Base-by-base conservation (phyloP, 2,329 filamentous ascomycete genomes). In the Aspergillus versicolor region DNA sequence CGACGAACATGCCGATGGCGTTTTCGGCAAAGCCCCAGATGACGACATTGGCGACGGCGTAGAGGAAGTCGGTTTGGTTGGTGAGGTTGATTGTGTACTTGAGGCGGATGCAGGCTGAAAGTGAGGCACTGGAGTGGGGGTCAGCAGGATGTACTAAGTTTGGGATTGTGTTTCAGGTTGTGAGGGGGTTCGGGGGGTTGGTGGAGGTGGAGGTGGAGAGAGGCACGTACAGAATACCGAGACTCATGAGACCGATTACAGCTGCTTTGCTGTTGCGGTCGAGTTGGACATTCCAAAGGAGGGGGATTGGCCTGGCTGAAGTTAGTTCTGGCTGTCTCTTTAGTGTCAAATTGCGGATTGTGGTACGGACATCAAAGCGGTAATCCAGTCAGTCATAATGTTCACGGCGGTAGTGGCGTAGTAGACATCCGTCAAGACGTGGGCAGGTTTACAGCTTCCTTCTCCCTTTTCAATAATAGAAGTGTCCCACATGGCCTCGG, bases 1-100 rank as follows among this genome's bases (percentile, higher is more conserved):
- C 79, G 12, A 81, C 79, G 7, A 78, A 73, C 59, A 83, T 80
- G 17, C 80, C 80, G 17, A 77, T 79, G 9, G 77, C 80, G 34
- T 79, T 77, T 59, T 81, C 80, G 22, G 80, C 72, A 32, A 80
- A 73, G 3, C 78, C 78, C 77, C 78, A 81, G 51, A 78, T 70
- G 0, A 73, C 74, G 37, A 79, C 77, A 45, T 75, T 72, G 37
- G 74, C 75, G 8, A 75, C 72, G 53, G 68, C 65, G 64, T 67
- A 76, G 65, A 78, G 72, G 61, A 74, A 78, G 51, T 79, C 74
- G 11, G 62, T 56, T 4, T 72, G 70, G 58, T 76, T 66, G 56
- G 69, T 73, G 56, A 78, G 75, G 12, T 73, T 68, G 37, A 74
- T 72, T 22, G 78, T 71, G 60, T 74, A 79, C 47, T 73, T 70